These are phyloP conservation scores for Fusarium temperatum DNA, from an alignment of 2,329 filamentous ascomycete genomes.

Conservation along the genomic window DNA sequence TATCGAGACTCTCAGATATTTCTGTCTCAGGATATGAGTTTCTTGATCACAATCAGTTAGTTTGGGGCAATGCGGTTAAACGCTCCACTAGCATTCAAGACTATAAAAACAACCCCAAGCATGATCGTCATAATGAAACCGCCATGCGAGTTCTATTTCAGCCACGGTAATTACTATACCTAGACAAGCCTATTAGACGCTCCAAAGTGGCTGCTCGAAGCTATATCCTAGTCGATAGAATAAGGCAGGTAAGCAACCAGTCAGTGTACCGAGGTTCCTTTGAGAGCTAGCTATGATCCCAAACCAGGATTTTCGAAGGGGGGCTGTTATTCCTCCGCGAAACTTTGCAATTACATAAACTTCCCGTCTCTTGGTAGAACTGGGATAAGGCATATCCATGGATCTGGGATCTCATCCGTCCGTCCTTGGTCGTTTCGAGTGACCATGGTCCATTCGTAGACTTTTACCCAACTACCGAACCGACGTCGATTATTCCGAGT, in stretches of 20 bases:
- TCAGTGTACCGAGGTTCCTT: slow-evolving; percentile 8
- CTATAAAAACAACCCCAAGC: slow-evolving; percentile 20
- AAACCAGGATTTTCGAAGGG: slow-evolving; percentile 16
- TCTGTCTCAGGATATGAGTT: neutral
- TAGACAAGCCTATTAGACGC: slow-evolving; percentile 7
- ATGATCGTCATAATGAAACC: slow-evolving; percentile 30
- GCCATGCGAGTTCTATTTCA: slow-evolving; percentile 12
- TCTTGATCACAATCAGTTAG: neutral
- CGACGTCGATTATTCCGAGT: slow-evolving; percentile 1
- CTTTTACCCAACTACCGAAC: neutral
- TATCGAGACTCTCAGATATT: neutral
- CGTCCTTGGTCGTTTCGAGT: neutral
- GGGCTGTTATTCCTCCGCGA: slow-evolving; percentile 9
- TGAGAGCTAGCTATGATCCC: neutral
- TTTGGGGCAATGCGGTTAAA: neutral
- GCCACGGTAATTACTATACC: slow-evolving; percentile 2
- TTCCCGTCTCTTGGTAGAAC: slow-evolving; percentile 11
- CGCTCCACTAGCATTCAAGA: slow-evolving; percentile 8
- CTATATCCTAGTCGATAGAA: slow-evolving; percentile 15
- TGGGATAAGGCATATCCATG: neutral
- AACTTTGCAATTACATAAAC: slow-evolving; percentile 22
- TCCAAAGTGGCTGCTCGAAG: neutral
- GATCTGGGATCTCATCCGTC: neutral
- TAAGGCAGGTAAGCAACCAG: neutral
- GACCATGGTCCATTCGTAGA: neutral